Conservation (phyloP, 345 rosid species). For the Garcia nutans region DNA sequence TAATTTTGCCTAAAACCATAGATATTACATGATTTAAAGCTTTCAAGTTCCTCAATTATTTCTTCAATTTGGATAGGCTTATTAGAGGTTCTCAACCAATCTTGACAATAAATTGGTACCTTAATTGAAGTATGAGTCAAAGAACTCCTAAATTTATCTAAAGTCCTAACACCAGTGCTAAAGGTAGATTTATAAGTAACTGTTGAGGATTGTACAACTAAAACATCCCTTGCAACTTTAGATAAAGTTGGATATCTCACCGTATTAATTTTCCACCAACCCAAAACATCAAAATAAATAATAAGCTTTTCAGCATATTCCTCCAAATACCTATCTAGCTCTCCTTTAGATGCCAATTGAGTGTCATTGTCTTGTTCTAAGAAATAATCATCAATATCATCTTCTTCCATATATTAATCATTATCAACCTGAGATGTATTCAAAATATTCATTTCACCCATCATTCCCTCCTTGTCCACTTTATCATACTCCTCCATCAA, state of each 20-base stretch:
- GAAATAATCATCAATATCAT: background rate
- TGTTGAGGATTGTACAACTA: background rate
- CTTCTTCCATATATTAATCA: background rate
- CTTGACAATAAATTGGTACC: background rate
- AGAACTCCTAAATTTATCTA: constrained; percentile 15
- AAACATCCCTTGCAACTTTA: background rate
- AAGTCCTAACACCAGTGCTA: background rate
- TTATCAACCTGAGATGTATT: background rate
- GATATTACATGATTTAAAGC: no score
- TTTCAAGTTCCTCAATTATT: background rate
- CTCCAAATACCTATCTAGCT: no score
- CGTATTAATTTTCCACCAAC: no score
- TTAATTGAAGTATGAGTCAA: background rate
- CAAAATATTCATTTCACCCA: background rate
- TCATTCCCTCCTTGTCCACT: no score
- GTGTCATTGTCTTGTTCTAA: background rate
- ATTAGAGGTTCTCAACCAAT: no score
- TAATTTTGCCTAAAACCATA: no score
- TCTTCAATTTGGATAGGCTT: background rate
- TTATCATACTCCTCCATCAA: no score
- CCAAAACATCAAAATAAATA: no score
- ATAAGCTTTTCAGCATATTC: no score
- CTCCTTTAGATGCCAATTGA: no score
- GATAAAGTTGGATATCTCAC: no score
- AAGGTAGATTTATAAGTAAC: background rate